Conservation (phyloP, 805 yeast species). For the Metschnikowia cubensis region DNA sequence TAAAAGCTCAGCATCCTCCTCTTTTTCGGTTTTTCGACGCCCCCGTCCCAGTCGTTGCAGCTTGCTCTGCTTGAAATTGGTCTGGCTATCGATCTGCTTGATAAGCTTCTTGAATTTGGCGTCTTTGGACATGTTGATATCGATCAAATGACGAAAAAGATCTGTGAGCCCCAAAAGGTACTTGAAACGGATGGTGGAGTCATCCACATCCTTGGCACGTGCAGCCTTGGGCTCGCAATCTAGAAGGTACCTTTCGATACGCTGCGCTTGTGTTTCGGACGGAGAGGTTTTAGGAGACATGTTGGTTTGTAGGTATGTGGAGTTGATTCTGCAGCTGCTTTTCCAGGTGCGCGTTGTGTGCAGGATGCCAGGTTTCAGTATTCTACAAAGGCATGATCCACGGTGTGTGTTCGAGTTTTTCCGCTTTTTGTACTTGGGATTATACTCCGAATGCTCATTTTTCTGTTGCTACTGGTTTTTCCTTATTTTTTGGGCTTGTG, state of each 20-base stretch:
- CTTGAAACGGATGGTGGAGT: constrained; percentile 73
- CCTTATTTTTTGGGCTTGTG: too few species aligned
- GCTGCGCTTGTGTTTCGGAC: constrained; percentile 6
- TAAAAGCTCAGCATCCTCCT: constrained; percentile 90
- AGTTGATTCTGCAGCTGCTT: background rate
- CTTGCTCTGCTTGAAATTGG: constrained; percentile 32
- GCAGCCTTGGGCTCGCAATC: constrained; percentile 54
- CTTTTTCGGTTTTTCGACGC: constrained; percentile 86
- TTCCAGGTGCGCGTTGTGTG: background rate
- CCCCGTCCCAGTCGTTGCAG: constrained; percentile 36
- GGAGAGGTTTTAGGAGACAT: background rate
- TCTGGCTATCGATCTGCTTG: constrained; percentile 51
- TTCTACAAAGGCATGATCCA: too few species aligned
- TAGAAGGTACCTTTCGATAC: constrained; percentile 12
- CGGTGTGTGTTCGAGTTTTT: too few species aligned
- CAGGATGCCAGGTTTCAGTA: background rate
- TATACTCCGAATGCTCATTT: too few species aligned
- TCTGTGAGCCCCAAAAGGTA: constrained; percentile 80
- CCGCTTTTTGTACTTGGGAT: too few species aligned
- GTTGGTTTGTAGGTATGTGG: background rate
- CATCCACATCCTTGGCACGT: constrained; percentile 48
- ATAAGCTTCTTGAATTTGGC: constrained; percentile 60
- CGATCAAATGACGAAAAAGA: constrained; percentile 82
- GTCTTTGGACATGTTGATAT: constrained; percentile 75
- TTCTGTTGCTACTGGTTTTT: too few species aligned